Evolutionary conservation across 768 basidiomycete species (phyloP), one percentile per base, ranked within the genome.

Genomic region (Lepiota venenata): DNA sequence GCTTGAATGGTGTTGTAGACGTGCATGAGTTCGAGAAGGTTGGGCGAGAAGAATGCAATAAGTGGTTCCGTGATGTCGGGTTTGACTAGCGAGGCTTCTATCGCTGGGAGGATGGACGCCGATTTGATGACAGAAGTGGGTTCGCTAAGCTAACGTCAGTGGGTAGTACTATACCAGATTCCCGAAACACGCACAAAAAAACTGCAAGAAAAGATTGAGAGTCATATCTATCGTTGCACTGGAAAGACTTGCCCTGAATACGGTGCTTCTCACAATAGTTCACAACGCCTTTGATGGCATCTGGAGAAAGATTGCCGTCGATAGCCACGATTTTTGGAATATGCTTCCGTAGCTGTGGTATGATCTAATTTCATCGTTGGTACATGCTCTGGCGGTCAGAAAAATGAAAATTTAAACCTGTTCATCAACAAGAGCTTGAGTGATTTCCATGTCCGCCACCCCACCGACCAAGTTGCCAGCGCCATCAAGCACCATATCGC

Each of bases 81-180:
- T 56, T 50, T 55, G 41, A 64, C 64, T 43, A 74, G 58, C 6
- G 70, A 72, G 12, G 75, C 68, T 3, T 71, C 64, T 47, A 89
- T 68, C 0, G 90, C 84, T 0, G 84, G 78, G 4, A 97, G 64
- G 55, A 98, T 83, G 2, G 76, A 72, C 1, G 75, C 72, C 0
- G 90, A 85, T 71, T 98, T 98, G 42, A 78, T 70, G n/a, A 87
- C 77, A 0, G 94, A 97, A 1, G 97, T 98, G 1, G 97, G 96
- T 69, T 99, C 97, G 66, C 90, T 91, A 58, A n/a, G 56, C 49
- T 35, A 42, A 18, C 35, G 60, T 35, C 56, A 62, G 60, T 56
- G 47, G 41, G 44, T 32, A 27, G 11, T 9, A 18, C 9, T 18
- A 22, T 16, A 32, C 44, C 8, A 18, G 2, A 18, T 40, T n/a